phyloP scores from a whole-genome alignment of 2,329 filamentous ascomycete species.

The Trichoderma oligosporum region DNA sequence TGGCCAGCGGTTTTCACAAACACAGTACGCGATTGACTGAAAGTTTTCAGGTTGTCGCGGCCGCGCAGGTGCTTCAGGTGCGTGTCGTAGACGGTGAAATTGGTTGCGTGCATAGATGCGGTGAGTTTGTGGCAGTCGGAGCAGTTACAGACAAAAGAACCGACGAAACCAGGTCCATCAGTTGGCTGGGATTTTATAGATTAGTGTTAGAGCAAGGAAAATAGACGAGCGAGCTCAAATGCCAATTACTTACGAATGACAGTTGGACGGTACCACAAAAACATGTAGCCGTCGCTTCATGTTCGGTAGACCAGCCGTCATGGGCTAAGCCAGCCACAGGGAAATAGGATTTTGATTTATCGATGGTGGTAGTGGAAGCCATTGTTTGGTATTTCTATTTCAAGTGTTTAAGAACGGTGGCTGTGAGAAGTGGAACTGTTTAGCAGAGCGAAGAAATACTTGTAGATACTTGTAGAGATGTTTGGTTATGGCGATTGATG shows the following conservation, averaged over 20 bases:
- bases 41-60: neutral
- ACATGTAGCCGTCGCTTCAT: conserved; percentile 21
- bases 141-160: neutral
- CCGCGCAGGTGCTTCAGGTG: neutral
- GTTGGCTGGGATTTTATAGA: neutral
- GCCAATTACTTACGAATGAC: too few species aligned
- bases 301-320: neutral
- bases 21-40: neutral
- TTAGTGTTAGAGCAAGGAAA: conserved; percentile 11
- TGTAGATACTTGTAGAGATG: too few species aligned
- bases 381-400: too few species aligned
- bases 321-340: too few species aligned
- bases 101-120: neutral
- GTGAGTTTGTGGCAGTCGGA: neutral
- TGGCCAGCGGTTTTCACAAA: neutral
- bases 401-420: too few species aligned
- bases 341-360: too few species aligned
- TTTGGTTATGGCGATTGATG: too few species aligned
- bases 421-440: too few species aligned
- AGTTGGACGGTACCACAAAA: neutral
- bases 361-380: too few species aligned
- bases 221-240: too few species aligned
- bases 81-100: neutral
- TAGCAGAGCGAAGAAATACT: too few species aligned
- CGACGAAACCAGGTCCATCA: neutral